phyloP scores from a whole-genome alignment of 306 rosid species.

The Coriaria nepalensis region DNA sequence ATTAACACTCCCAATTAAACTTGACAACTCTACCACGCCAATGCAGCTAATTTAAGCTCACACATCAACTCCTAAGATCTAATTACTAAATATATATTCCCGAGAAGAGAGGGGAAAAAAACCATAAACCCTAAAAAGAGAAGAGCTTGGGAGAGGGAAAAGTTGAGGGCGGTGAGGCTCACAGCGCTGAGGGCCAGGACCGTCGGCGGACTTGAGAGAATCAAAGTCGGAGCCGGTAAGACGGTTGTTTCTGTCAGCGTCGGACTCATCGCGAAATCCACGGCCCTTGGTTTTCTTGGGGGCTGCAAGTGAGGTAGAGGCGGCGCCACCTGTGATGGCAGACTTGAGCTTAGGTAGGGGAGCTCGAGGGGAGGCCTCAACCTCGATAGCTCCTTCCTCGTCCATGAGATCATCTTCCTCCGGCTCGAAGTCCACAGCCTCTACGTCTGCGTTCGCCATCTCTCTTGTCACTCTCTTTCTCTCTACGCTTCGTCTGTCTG shows the following conservation, averaged over 20 bases:
- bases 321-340: slow-evolving; percentile 62
- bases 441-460: slow-evolving; percentile 73
- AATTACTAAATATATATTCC: background rate
- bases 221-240: slow-evolving; percentile 73
- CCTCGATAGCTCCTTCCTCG: slow-evolving; percentile 77
- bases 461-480: slow-evolving; percentile 14
- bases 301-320: slow-evolving; percentile 33
- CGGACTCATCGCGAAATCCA: slow-evolving; percentile 77
- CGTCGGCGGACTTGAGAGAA: slow-evolving; percentile 59
- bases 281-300: slow-evolving; percentile 89
- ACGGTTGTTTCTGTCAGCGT: slow-evolving; percentile 52
- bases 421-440: slow-evolving; percentile 94
- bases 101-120: background rate
- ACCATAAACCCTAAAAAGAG: slow-evolving; percentile 1
- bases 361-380: slow-evolving; percentile 66
- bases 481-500: background rate
- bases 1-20: background rate
- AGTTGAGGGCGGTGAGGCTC: slow-evolving; percentile 6
- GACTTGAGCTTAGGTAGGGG: slow-evolving; percentile 89
- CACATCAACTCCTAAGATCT: background rate
- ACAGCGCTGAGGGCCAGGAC: slow-evolving; percentile 94
- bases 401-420: slow-evolving; percentile 99
- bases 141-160: background rate
- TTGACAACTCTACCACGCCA: too few relatives aligned
- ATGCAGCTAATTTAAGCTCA: too few relatives aligned